These are phyloP conservation scores for Penicillium odoratum DNA, from an alignment of 495 filamentous ascomycete genomes.

Conservation along the genomic window DNA sequence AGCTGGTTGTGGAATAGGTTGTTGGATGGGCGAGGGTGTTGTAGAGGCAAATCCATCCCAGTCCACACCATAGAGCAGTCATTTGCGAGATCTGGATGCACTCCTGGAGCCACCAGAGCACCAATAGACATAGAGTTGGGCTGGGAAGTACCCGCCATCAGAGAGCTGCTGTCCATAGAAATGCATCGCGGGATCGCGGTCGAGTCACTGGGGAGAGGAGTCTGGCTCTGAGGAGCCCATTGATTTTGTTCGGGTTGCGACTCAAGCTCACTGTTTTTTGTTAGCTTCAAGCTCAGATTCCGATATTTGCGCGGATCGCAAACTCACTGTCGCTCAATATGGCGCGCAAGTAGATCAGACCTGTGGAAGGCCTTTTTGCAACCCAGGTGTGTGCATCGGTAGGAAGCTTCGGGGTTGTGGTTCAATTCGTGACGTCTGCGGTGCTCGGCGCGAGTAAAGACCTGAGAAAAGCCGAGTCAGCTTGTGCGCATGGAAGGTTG, in stretches of 20 bases:
- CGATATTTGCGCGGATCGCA: neutral
- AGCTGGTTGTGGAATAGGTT: slow-evolving; percentile 38
- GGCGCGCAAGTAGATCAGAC: slow-evolving; percentile 73
- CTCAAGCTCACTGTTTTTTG: slow-evolving; percentile 37
- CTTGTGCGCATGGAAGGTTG: neutral
- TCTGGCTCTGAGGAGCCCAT: slow-evolving; percentile 34
- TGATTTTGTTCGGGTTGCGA: slow-evolving; percentile 31
- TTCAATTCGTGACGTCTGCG: slow-evolving; percentile 82
- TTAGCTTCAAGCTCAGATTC: slow-evolving; percentile 6
- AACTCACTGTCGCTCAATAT: slow-evolving; percentile 81
- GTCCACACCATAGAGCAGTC: slow-evolving; percentile 43
- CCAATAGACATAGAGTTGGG: slow-evolving; percentile 47
- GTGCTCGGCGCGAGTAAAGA: slow-evolving; percentile 85
- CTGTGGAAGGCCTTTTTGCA: slow-evolving; percentile 83
- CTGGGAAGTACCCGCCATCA: slow-evolving; percentile 32
- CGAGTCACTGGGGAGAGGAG: slow-evolving; percentile 25
- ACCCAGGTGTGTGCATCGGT: slow-evolving; percentile 62
- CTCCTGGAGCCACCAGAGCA: slow-evolving; percentile 42
- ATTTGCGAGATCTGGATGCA: slow-evolving; percentile 42
- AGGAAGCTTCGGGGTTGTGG: slow-evolving; percentile 69
- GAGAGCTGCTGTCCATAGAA: slow-evolving; percentile 27
- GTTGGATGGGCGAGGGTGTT: slow-evolving; percentile 28
- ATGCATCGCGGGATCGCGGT: slow-evolving; percentile 30
- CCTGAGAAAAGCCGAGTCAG: slow-evolving; percentile 42
- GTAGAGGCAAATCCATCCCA: slow-evolving; percentile 39